Evolutionary conservation across 208 protist species (phyloP).

Genomic region (Crithidia fasciculata): DNA sequence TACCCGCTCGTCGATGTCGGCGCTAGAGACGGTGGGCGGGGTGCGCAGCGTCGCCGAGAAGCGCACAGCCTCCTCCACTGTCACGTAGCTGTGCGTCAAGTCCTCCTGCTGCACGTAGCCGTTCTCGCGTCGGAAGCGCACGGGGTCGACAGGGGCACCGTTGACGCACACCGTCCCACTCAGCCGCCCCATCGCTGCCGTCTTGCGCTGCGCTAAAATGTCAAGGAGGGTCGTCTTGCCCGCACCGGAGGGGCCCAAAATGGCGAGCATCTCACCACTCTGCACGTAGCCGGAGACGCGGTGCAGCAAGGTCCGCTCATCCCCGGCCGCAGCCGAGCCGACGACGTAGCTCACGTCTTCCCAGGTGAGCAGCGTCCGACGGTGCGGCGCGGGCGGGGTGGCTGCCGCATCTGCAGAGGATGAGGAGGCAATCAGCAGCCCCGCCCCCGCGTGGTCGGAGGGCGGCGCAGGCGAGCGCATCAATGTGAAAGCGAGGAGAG

Average conservation of each 20-base stretch:
- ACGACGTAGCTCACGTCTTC: conserved; percentile 54
- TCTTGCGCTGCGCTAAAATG: conserved; percentile 62
- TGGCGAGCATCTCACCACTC: conserved; percentile 69
- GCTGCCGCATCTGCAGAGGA: neutral
- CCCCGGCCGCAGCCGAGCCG: conserved; percentile 2
- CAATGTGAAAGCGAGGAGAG: neutral
- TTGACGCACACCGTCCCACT: conserved; percentile 60
- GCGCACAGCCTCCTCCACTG: conserved; percentile 70
- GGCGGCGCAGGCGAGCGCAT: conserved; percentile 30
- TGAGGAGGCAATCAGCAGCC: conserved; percentile 8
- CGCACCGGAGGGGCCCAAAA: conserved; percentile 79
- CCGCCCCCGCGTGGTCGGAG: conserved; percentile 12
- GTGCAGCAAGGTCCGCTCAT: conserved; percentile 42
- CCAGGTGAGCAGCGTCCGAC: conserved; percentile 47
- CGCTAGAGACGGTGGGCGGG: conserved; percentile 27
- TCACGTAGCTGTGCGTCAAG: conserved; percentile 63
- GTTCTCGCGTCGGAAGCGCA: conserved; percentile 42
- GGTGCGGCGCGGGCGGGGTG: neutral
- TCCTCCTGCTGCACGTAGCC: conserved; percentile 90
- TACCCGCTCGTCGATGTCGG: conserved; percentile 24
- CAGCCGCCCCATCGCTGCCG: conserved; percentile 15
- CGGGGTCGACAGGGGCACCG: conserved; percentile 36
- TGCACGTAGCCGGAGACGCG: conserved; percentile 62
- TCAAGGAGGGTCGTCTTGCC: conserved; percentile 85
- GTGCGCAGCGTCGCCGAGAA: conserved; percentile 72